Evolutionary conservation across 148 eudicot species (phyloP).

Genomic region (Nepenthes gracilis): DNA sequence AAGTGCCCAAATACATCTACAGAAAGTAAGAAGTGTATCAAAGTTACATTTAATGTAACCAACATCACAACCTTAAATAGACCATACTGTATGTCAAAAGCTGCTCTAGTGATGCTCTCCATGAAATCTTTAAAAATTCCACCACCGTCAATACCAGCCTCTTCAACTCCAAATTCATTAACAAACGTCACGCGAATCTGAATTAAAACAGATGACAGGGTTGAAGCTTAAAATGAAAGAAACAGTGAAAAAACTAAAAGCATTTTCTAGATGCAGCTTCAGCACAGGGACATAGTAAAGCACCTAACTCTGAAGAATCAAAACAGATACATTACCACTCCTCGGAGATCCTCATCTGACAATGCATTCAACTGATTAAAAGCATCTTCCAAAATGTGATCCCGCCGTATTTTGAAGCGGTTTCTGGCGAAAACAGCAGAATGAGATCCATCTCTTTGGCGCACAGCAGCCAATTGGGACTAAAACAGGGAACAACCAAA

Average conservation of each 20-base stretch:
- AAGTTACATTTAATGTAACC: too few species aligned
- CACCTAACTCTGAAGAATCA: not conserved
- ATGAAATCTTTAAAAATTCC: slow-evolving; percentile 98
- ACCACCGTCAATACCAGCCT: slow-evolving; percentile 99
- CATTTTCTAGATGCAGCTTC: not conserved
- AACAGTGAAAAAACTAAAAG: not conserved
- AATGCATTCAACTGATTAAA: slow-evolving; percentile 61
- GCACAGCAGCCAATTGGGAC: slow-evolving; percentile 63
- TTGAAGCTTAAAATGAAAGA: not conserved
- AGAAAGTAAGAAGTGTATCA: too few species aligned
- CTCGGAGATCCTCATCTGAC: slow-evolving; percentile 81
- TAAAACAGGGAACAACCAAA: slow-evolving; percentile 16
- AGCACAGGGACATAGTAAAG: not conserved
- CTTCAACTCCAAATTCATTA: slow-evolving; percentile 96
- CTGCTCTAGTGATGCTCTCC: slow-evolving; percentile 93
- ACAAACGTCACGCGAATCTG: slow-evolving; percentile 89
- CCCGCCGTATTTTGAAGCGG: slow-evolving; percentile 73
- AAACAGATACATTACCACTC: slow-evolving; percentile 40
- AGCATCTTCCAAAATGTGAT: slow-evolving; percentile 90
- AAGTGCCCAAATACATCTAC: too few species aligned
- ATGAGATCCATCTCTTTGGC: slow-evolving; percentile 47
- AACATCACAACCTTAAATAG: slow-evolving; percentile 68
- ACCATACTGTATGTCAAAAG: slow-evolving; percentile 94
- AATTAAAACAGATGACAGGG: slow-evolving; percentile 2
- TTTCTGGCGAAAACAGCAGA: slow-evolving; percentile 45